These are phyloP conservation scores for Crithidia expoeki DNA, from an alignment of 208 protist genomes.

Conservation along the genomic window DNA sequence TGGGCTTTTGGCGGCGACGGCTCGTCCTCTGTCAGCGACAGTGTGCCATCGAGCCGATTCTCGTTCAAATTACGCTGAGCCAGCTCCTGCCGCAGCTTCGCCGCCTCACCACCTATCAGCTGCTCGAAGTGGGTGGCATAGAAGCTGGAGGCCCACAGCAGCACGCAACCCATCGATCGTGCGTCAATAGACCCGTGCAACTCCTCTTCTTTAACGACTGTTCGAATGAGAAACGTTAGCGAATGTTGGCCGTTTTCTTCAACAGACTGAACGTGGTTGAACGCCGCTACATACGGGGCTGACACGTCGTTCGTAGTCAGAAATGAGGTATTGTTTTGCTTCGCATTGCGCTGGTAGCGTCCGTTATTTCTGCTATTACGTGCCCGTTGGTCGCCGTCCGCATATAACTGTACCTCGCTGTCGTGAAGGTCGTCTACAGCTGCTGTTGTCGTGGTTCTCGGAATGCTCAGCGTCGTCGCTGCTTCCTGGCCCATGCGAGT, in stretches of 20 bases:
- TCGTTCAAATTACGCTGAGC: constrained; percentile 47
- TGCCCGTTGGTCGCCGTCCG: background rate
- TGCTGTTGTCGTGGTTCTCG: background rate
- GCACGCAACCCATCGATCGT: constrained; percentile 35
- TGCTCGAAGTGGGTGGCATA: constrained; percentile 33
- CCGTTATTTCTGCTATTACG: background rate
- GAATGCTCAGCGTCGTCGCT: background rate
- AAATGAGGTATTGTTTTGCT: background rate
- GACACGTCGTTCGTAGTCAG: no score
- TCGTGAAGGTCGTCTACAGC: background rate
- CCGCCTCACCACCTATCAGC: constrained; percentile 40
- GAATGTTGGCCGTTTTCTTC: background rate
- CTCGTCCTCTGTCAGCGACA: constrained; percentile 27
- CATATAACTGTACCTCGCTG: background rate
- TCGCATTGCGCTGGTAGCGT: background rate
- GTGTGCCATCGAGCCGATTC: constrained; percentile 37
- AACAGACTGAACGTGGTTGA: no score
- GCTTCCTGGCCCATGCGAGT: constrained; percentile 33
- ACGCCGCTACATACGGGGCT: no score
- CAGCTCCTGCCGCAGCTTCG: constrained; percentile 47
- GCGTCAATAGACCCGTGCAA: constrained; percentile 36
- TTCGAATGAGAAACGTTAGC: constrained; percentile 34
- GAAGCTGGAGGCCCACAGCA: constrained; percentile 58
- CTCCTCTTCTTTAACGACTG: constrained; percentile 38
- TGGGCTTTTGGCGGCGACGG: constrained; percentile 21